A percentile compares a stretch with the other conserved stretches of the same genome.
phyloP scores from a whole-genome alignment of 305 asterid species.

The Caryopteris hybrid region DNA sequence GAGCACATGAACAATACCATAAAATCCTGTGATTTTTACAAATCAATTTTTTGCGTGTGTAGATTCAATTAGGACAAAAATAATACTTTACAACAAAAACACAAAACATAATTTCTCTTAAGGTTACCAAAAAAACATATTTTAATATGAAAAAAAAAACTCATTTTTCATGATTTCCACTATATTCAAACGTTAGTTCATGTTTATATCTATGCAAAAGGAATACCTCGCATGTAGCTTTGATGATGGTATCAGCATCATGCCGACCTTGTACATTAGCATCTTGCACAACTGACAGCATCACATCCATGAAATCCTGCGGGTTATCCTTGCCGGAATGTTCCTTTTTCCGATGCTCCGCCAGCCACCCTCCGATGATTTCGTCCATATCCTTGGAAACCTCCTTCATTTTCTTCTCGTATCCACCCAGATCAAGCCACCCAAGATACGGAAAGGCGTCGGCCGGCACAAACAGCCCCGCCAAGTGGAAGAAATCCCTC shows the following conservation, averaged over 20 bases:
- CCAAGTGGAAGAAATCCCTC: background rate
- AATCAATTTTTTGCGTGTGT: no score
- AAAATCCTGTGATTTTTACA: no score
- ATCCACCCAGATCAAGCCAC: slow-evolving; percentile 33
- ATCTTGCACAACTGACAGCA: slow-evolving; percentile 15
- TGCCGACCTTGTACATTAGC: slow-evolving; percentile 10
- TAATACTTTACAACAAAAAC: no score
- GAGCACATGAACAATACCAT: no score
- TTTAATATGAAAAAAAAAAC: no score
- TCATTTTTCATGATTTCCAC: no score
- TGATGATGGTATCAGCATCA: slow-evolving; percentile 32
- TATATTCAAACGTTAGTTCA: no score
- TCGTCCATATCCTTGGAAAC: slow-evolving; percentile 8
- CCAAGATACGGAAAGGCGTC: slow-evolving; percentile 25
- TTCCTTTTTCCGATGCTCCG: background rate
- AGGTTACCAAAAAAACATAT: no score
- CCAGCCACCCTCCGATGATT: slow-evolving; percentile 22
- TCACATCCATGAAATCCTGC: slow-evolving; percentile 23
- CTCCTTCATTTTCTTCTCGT: slow-evolving; percentile 24
- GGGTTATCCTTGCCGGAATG: background rate
- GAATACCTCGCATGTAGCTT: slow-evolving; percentile 43
- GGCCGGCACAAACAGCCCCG: slow-evolving; percentile 19
- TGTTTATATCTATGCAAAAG: no score
- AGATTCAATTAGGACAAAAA: no score
- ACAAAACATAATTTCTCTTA: no score